Evolutionary conservation across 768 basidiomycete genomes (phyloP), one percentile per base, ranked within the genome.

Genomic region (Xerocomus potaroensis): DNA sequence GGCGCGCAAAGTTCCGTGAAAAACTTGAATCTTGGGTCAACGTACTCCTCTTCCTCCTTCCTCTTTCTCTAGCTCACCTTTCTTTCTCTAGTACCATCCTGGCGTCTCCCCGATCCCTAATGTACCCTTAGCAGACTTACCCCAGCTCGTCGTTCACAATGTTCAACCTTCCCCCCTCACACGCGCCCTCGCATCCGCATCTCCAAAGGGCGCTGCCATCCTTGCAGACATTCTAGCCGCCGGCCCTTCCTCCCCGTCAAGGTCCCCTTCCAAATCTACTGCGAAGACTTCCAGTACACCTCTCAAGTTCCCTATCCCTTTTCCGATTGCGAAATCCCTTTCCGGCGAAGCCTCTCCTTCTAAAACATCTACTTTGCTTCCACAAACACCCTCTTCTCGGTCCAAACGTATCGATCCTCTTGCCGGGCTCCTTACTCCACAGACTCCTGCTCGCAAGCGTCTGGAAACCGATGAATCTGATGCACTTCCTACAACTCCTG

Each of bases 121-220:
- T 9, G 65, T 89, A 23, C 89, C 87, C 30, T 57, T 78, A 46
- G 83, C 85, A 32, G 74, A 80, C 58, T 66, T 91, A 6, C 87
- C 89, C 43, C 67, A 72, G 45, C 72, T 91, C 22, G 63, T 70
- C n/a, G 56, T 66, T 30, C 51, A 43, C 12, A 57, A 71, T 4
- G 59, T 69, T 12, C 85, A 85, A 60, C 70, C 80, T 8, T 85
- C 88, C 23, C 75, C 80, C 35, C 71, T 90, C 24, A 89, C 86
- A 6, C 79, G 80, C 18, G 76, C 77, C 15, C 73, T 90, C 42
- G 83, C 84, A 18, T 85, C 87, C 30, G 75, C 80, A 12, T 89
- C 87, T 39, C 87, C 87, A 27, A 87, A 85, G 56, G 75, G 65
- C 30, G 51, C 65, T 51, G 29, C 67, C 52, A 18, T 50, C 59